Evolutionary conservation across 768 basidiomycete species (phyloP), one percentile per base, ranked within the genome.

Genomic region (Kwoniella dejecticola): DNA sequence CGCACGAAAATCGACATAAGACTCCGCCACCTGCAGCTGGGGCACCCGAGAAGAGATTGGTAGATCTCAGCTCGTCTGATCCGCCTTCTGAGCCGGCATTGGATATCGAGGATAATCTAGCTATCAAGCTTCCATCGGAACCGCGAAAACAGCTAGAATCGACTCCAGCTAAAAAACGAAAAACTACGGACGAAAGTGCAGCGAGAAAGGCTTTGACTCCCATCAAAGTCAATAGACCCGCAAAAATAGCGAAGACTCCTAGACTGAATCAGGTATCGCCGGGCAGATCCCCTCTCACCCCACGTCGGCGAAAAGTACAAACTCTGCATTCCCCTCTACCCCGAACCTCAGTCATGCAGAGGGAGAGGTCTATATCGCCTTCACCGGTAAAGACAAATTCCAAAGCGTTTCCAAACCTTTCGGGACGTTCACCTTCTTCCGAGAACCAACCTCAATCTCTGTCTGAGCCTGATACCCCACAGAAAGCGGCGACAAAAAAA

Each of bases 41-140:
- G 23, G 42, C 6, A 42, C 11, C 17, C 17, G 17, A 36, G 33
- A 63, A 63, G 57, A 45, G 21, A 38, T 33, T 63, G 49, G 62
- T 63, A 23, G 52, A 53, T 26, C 19, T 61, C 10, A 52, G 48
- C 13, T 61, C 59, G 26, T 36, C 38, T 54, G 26, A 36, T 31
- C 52, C 46, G 23, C 11, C 27, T 27, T 48, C 52, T 15, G 60
- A 53, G 26, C 30, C 21, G 15, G 26, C n/a, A 10, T 24, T 36
- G 7, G 52, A 27, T 3, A 29, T 52, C 13, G 46, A 52, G 11
- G 33, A 40, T 2, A 54, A 61, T n/a, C 24, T 29, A 11, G n/a
- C 44, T 7, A 27, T 42, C 10, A 13, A 29, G 23, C 27, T 44
- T 4, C 44, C 54, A 6, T 54, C 53, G 11, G 52, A 53, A 21